A percentile compares a stretch with the other conserved stretches of the same genome.
Evolutionary conservation across 176 grass and related monocot genomes (phyloP).

Genomic region (Microstegium vimineum): DNA sequence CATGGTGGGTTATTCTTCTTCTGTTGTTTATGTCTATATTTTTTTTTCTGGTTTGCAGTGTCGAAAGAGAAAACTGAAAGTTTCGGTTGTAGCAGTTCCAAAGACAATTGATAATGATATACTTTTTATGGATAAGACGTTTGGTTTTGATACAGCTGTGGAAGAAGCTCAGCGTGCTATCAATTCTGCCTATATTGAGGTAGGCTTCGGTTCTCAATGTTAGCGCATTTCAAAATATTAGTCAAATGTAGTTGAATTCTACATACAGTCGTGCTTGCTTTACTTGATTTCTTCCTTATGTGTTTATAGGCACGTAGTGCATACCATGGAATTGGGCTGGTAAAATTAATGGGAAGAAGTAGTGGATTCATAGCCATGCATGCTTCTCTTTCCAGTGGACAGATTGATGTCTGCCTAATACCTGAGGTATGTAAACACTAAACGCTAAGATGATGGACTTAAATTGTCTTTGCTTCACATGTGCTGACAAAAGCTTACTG

Average conservation of each 20-base stretch:
- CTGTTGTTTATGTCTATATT: neutral
- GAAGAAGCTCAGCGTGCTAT: slow-evolving; percentile 96
- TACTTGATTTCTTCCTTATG: slow-evolving; percentile 1
- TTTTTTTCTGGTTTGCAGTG: slow-evolving; percentile 58
- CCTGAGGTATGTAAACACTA: slow-evolving; percentile 65
- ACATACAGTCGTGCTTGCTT: slow-evolving; percentile 12
- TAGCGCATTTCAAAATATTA: slow-evolving; percentile 10
- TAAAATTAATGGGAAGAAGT: slow-evolving; percentile 96
- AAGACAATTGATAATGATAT: slow-evolving; percentile 99
- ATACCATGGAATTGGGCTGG: slow-evolving; percentile 94
- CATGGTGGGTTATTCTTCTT: slow-evolving; percentile 7
- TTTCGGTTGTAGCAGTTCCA: slow-evolving; percentile 83
- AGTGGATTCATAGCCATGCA: slow-evolving; percentile 98
- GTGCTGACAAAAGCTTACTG: slow-evolving; percentile 20
- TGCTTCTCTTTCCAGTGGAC: slow-evolving; percentile 95
- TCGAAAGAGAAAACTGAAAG: slow-evolving; percentile 87
- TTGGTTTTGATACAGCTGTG: slow-evolving; percentile 97
- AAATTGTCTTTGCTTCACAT: slow-evolving; percentile 6
- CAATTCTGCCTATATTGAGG: slow-evolving; percentile 98
- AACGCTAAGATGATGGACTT: neutral
- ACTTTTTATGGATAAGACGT: slow-evolving; percentile 96
- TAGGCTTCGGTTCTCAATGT: slow-evolving; percentile 2
- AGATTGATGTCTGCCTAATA: slow-evolving; percentile 88
- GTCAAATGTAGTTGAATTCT: slow-evolving; percentile 15
- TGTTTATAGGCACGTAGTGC: slow-evolving; percentile 82